Evolutionary conservation across 768 basidiomycete species (phyloP).

Genomic region (Xerocomus potaroensis): DNA sequence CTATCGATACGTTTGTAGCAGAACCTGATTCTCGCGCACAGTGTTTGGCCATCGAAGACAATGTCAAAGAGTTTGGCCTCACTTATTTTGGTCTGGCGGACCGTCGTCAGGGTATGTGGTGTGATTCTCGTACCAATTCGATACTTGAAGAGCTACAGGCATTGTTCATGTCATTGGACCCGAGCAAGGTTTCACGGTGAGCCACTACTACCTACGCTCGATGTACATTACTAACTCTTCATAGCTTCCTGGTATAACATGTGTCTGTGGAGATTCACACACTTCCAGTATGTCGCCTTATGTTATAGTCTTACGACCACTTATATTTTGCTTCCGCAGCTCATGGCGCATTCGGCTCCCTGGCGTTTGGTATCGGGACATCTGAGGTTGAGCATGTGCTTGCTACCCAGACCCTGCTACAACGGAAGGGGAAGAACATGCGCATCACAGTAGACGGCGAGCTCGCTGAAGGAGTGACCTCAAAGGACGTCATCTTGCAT

Average conservation of each 20-base stretch:
- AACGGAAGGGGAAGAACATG: slow-evolving; percentile 91
- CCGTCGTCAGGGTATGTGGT: slow-evolving; percentile 69
- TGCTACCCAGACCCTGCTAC: slow-evolving; percentile 85
- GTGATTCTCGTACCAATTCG: background rate
- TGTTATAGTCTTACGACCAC: background rate
- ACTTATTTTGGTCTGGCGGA: slow-evolving; percentile 92
- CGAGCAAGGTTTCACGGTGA: slow-evolving; percentile 87
- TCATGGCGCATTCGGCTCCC: slow-evolving; percentile 89
- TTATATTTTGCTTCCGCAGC: slow-evolving; percentile 39
- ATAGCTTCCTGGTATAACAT: slow-evolving; percentile 72
- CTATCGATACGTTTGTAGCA: slow-evolving; percentile 67
- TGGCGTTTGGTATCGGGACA: slow-evolving; percentile 91
- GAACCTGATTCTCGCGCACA: slow-evolving; percentile 86
- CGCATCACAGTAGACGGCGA: slow-evolving; percentile 83
- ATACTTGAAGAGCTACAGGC: slow-evolving; percentile 39
- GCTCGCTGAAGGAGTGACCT: slow-evolving; percentile 75
- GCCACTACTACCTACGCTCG: slow-evolving; percentile 12
- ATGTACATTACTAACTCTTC: background rate
- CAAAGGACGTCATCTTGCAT: slow-evolving; percentile 88
- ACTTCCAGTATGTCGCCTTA: slow-evolving; percentile 68
- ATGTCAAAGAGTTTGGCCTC: slow-evolving; percentile 87
- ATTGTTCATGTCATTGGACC: slow-evolving; percentile 91
- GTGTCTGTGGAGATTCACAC: slow-evolving; percentile 92
- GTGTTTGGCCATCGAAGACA: slow-evolving; percentile 78
- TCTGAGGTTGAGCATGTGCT: slow-evolving; percentile 94